Evolutionary conservation across 306 rosid genomes (phyloP).

Genomic region (Ceratonia siliqua): DNA sequence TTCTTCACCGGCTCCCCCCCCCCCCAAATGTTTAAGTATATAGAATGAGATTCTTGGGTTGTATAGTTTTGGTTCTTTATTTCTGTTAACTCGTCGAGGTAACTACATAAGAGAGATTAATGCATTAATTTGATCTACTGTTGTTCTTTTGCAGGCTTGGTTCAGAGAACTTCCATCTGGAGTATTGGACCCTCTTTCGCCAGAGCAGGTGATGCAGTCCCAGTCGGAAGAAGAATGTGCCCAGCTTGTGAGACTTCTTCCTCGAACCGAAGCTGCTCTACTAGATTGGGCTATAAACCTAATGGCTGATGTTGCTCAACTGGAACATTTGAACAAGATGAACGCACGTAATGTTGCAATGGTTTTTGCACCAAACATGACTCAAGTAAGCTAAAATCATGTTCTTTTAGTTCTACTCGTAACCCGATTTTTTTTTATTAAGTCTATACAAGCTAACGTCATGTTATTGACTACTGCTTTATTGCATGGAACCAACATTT

Average conservation of each 20-base stretch:
- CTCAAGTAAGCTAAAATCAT: conserved; percentile 59
- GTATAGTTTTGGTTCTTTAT: not conserved
- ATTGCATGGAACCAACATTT: not conserved
- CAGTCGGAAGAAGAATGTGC: conserved; percentile 74
- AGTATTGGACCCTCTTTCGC: conserved; percentile 72
- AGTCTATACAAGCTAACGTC: not conserved
- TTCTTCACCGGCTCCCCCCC: not conserved
- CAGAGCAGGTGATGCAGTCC: conserved; percentile 79
- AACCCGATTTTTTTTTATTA: not conserved
- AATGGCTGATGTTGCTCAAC: conserved; percentile 83
- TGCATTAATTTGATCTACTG: conserved; percentile 21
- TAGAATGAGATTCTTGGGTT: not conserved
- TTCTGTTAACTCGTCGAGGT: not conserved
- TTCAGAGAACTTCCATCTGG: conserved; percentile 80
- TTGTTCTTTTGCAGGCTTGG: conserved; percentile 65
- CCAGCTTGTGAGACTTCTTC: conserved; percentile 65
- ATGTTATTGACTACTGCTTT: not conserved
- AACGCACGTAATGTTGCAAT: conserved; percentile 78
- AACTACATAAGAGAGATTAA: not conserved
- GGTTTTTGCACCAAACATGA: conserved; percentile 93
- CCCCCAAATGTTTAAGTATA: not conserved
- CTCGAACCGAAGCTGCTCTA: conserved; percentile 67
- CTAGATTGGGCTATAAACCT: conserved; percentile 82
- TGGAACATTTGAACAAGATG: conserved; percentile 79
- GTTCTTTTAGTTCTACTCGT: not conserved